Conservation (phyloP, 1,284 basidiomycete genomes). For the Melanopsichium pennsylvanicum region DNA sequence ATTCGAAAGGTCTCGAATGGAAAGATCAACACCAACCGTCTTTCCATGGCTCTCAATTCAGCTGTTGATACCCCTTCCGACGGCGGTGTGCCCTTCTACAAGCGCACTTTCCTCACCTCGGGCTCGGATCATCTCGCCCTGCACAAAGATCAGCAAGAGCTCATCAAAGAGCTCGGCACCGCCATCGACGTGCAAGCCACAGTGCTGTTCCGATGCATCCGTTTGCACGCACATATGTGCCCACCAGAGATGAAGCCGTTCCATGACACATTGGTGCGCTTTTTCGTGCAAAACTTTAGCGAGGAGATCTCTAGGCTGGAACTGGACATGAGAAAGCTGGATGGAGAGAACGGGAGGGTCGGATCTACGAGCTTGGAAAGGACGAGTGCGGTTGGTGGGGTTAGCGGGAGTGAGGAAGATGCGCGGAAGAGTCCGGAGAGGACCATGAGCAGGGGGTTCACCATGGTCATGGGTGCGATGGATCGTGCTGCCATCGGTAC, state of each 20-base stretch:
- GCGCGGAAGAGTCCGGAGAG: conserved; percentile 32
- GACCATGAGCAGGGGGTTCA: conserved; percentile 30
- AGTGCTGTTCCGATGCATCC: conserved; percentile 82
- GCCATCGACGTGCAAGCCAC: conserved; percentile 79
- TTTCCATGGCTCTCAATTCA: conserved; percentile 86
- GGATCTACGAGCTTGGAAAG: conserved; percentile 12
- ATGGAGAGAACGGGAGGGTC: too few species aligned
- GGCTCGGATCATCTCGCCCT: conserved; percentile 75
- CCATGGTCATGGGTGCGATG: conserved; percentile 37
- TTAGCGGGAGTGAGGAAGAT: not conserved
- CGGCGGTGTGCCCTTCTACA: conserved; percentile 73
- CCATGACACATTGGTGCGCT: conserved; percentile 83
- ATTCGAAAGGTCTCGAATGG: conserved; percentile 74
- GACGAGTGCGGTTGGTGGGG: conserved; percentile 1
- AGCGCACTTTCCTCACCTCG: conserved; percentile 74
- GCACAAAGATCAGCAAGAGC: conserved; percentile 76
- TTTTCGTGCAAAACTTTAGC: conserved; percentile 87
- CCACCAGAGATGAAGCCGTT: conserved; percentile 86
- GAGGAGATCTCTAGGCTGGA: conserved; percentile 75
- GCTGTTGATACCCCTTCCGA: conserved; percentile 83
- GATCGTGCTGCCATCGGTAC: conserved; percentile 14
- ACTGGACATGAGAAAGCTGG: conserved; percentile 38
- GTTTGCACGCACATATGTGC: conserved; percentile 82
- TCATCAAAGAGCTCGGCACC: conserved; percentile 75
- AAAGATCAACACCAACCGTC: conserved; percentile 77